Evolutionary conservation across 2,329 filamentous ascomycete genomes (phyloP), one percentile per base, ranked within the genome.

Genomic region (Botrytis galanthina): DNA sequence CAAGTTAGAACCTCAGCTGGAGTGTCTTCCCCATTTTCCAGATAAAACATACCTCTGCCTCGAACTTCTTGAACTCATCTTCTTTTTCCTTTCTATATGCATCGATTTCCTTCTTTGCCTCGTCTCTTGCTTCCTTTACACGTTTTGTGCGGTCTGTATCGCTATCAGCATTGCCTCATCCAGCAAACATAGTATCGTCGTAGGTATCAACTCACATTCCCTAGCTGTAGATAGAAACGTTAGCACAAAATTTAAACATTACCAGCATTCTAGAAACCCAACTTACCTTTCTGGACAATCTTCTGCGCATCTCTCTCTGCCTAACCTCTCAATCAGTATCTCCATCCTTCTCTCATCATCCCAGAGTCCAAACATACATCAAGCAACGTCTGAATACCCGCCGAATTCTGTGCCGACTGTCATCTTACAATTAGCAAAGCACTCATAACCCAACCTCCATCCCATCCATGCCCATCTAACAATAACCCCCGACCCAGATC

Each of bases 261-360:
- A 18, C 42, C 7, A 22, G 20, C 37, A 37, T 22, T 22, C 16
- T 63, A 63, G n/a, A 59, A 57, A 32, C 8, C 32, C 57, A 54
- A 83, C 86, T 75, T 83, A 97, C 95, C 93, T 89, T 96, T 94
- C 84, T 98, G 95, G 74, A 99, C 95, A 83, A 99, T 99, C 89
- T 98, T 98, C 85, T 97, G 95, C 75, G 96, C 96, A 84, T 98
- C 95, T 84, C 94, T 92, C 89, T 99, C 96, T 80, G 96, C 95
- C 95, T 98, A 77, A 71, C 37, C 44, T 70, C 66, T 67, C 51
- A 48, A 70, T 72, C 51, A 71, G 60, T 64, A 73, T 60, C 44
- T 44, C 32, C 39, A 57, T 22, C 44, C 35, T 8, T 51, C 35
- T 44, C 44, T 37, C 44, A 64, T 37, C 20, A 69, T n/a, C 22